phyloP scores from a whole-genome alignment of 139 green algal genomes.

The Haematococcus lacustris region DNA sequence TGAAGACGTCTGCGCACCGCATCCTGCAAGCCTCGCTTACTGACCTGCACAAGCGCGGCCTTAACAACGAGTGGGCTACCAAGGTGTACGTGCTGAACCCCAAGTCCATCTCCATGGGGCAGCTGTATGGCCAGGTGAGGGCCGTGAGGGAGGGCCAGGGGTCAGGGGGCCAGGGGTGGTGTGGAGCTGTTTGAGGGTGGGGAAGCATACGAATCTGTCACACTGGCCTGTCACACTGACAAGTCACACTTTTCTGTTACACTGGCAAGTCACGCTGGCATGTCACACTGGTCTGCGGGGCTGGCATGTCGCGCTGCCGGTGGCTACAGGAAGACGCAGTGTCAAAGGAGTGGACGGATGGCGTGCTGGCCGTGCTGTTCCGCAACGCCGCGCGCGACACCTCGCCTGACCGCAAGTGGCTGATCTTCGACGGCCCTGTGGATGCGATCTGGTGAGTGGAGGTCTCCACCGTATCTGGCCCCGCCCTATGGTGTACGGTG shows the following conservation, averaged over 20 bases:
- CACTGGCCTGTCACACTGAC: too few relatives aligned
- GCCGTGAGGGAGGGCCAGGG: too few relatives aligned
- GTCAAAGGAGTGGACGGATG: slow-evolving; percentile 72
- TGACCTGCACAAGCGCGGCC: slow-evolving; percentile 37
- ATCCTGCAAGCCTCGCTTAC: slow-evolving; percentile 38
- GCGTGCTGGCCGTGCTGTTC: slow-evolving; percentile 65
- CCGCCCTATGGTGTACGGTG: too few relatives aligned
- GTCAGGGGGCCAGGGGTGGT: too few relatives aligned
- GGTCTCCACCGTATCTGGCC: too few relatives aligned
- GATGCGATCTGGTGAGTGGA: slow-evolving; percentile 79
- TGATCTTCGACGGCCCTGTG: slow-evolving; percentile 73
- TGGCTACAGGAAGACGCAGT: slow-evolving; percentile 17
- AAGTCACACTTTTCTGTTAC: too few relatives aligned
- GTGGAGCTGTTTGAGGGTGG: too few relatives aligned
- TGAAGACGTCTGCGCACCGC: slow-evolving; percentile 56
- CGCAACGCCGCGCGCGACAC: slow-evolving; percentile 38
- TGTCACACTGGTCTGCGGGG: too few relatives aligned
- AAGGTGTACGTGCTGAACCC: slow-evolving; percentile 61
- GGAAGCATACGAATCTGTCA: too few relatives aligned
- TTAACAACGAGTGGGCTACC: slow-evolving; percentile 33
- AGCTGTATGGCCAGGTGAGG: slow-evolving; percentile 77
- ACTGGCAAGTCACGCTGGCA: too few relatives aligned
- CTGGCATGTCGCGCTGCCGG: too few relatives aligned
- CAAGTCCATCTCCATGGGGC: slow-evolving; percentile 63
- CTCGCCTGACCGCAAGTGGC: slow-evolving; percentile 52